These are phyloP conservation scores for Pisolithus microcarpus DNA, from an alignment of 768 basidiomycete genomes.

Conservation along the genomic window DNA sequence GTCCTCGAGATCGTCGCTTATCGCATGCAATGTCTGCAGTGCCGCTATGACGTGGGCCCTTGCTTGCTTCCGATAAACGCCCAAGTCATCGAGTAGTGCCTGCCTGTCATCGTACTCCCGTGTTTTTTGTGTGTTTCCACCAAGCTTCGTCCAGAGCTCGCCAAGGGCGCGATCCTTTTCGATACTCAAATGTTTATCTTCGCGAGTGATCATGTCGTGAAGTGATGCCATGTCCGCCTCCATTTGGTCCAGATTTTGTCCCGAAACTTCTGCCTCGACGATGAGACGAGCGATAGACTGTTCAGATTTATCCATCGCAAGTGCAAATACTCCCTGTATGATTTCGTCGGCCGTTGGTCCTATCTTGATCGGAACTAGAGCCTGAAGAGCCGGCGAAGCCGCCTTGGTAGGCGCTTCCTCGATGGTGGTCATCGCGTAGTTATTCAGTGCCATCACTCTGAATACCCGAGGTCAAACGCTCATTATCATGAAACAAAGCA, in stretches of 20 bases:
- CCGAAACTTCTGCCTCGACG: constrained; percentile 57
- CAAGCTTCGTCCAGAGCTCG: constrained; percentile 63
- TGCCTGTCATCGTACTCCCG: constrained; percentile 47
- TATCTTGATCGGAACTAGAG: constrained; percentile 35
- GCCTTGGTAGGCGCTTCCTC: constrained; percentile 26
- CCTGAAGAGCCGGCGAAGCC: constrained; percentile 25
- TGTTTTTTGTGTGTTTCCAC: constrained; percentile 48
- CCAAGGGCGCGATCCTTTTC: constrained; percentile 52
- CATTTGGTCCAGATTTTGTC: constrained; percentile 50
- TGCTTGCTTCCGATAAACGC: constrained; percentile 54
- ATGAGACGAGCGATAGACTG: constrained; percentile 47
- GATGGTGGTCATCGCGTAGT: constrained; percentile 59
- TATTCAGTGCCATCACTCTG: constrained; percentile 70
- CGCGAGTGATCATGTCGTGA: constrained; percentile 53
- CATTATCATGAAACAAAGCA: not conserved
- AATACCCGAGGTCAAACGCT: constrained; percentile 1
- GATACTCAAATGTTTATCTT: constrained; percentile 39
- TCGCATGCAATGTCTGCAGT: constrained; percentile 49
- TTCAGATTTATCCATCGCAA: constrained; percentile 57
- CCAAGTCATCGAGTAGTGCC: constrained; percentile 46
- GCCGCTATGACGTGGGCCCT: constrained; percentile 59
- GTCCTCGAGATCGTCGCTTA: constrained; percentile 74
- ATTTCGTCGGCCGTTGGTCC: constrained; percentile 35
- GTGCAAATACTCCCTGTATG: constrained; percentile 46
- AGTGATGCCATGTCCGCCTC: constrained; percentile 53